phyloP scores from a whole-genome alignment of 2,329 filamentous ascomycete genomes.

The Trichoderma cornu-damae region DNA sequence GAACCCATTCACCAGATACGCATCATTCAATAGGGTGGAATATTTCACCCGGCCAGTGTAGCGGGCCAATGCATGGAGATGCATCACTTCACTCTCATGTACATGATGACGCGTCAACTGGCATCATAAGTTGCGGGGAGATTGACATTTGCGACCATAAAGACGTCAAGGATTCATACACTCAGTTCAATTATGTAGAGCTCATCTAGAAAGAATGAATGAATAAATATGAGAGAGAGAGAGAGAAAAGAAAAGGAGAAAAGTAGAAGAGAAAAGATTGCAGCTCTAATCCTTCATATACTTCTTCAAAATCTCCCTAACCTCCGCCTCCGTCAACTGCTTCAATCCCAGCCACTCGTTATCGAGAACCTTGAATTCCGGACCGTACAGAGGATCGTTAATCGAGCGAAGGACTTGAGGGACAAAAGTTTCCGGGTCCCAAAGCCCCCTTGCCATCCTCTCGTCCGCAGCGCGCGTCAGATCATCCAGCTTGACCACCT shows the following conservation, averaged over 20 bases:
- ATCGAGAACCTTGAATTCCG: conserved; percentile 35
- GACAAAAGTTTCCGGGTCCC: conserved; percentile 29
- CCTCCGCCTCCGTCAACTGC: conserved; percentile 36
- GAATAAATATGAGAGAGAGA: too few relatives aligned
- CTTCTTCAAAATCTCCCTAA: conserved; percentile 32
- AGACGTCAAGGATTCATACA: background rate
- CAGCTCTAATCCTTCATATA: conserved; percentile 16
- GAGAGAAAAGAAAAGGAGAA: too few relatives aligned
- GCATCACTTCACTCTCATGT: background rate
- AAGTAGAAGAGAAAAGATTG: too few relatives aligned
- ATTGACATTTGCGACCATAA: too few relatives aligned
- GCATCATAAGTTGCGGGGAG: too few relatives aligned
- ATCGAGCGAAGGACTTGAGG: conserved; percentile 33
- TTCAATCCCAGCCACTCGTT: conserved; percentile 44
- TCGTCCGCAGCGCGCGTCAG: conserved; percentile 27
- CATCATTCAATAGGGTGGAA: too few relatives aligned
- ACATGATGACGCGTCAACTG: too few relatives aligned
- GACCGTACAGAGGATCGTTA: conserved; percentile 31
- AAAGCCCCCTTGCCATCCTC: conserved; percentile 29
- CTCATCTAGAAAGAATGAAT: too few relatives aligned
- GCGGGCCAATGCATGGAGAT: background rate
- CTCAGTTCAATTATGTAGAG: background rate
- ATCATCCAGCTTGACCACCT: conserved; percentile 30
- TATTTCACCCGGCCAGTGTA: background rate
- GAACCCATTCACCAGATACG: too few relatives aligned